Evolutionary conservation across 192 early-diverging fungal species (phyloP).

Genomic region (Diversispora epigaea): DNA sequence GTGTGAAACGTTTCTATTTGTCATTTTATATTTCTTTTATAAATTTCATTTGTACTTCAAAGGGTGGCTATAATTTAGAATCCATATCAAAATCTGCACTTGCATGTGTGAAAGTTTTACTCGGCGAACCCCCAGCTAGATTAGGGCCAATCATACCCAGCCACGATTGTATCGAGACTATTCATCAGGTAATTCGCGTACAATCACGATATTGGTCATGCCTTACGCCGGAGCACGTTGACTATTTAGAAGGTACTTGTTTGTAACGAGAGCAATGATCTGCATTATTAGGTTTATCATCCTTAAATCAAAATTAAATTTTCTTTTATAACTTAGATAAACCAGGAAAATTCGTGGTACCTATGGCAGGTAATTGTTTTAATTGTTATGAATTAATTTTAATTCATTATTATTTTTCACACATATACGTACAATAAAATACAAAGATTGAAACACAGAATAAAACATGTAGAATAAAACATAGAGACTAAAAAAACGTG

Average conservation of each 20-base stretch:
- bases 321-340: too few species aligned
- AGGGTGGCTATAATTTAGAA: conserved; percentile 85
- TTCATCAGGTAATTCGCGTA: conserved; percentile 47
- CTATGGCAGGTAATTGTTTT: too few species aligned
- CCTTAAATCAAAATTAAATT: neutral
- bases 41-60: too few species aligned
- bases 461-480: too few species aligned
- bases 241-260: conserved; percentile 35
- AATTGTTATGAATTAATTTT: too few species aligned
- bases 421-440: too few species aligned
- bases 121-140: conserved; percentile 57
- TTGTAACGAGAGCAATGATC: neutral
- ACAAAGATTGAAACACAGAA: too few species aligned
- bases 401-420: too few species aligned
- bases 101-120: conserved; percentile 72
- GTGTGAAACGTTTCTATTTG: neutral
- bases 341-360: too few species aligned
- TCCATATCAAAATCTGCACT: conserved; percentile 71
- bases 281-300: neutral
- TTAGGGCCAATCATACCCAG: conserved; percentile 44
- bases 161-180: conserved; percentile 45
- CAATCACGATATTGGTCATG: conserved; percentile 52
- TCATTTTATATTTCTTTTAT: too few species aligned
- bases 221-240: conserved; percentile 38
- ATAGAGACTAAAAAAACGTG: neutral